Evolutionary conservation across 139 green algal species (phyloP), one percentile per base, ranked within the genome.

Genomic region (Tetradesmus obliquus): DNA sequence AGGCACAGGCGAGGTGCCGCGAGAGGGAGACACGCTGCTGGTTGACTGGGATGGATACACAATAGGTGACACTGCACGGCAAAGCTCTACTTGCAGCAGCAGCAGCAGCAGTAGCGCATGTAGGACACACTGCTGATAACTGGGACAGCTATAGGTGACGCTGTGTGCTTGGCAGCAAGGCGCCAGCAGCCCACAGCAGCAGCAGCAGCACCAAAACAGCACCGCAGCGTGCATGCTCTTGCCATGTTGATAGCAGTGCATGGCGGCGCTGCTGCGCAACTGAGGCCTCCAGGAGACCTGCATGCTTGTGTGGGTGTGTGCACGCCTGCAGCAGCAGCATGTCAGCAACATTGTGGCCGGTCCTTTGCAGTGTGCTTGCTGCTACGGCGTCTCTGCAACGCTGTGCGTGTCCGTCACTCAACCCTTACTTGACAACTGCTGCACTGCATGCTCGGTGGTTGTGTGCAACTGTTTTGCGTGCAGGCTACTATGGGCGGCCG

Each of bases 41-140:
- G 89, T 99, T 0, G 98, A 99, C 92, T 99, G 98, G 98, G 96
- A 96, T 66, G 98, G 98, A 3, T 99, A 98, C 94, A 99, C 98
- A 4, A 97, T 99, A 12, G 97, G 97, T 80, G 5, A 82, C 32
- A 45, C 32, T 45, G 53, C 19, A 7, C 9, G 19, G 54, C 3
- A 54, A 9, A 66, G 57, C 57, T 13, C 8, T 9, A 66, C 10
- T 84, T 32, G 20, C n/a, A 20, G 3, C 10, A 22, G 15, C 60
- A 71, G 3, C 60, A 71, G 60, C 60, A 22, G 60, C 2, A 22
- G 60, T 10, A 71, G 60, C 32, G 32, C 32, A 45, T 45, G 32
- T 45, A 45, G 32, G 32, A 45, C 32, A 45, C 57, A 1, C 57
- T 66, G 57, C 57, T 66, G 57, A 9, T 66, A 66, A 66, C 57